phyloP scores from a whole-genome alignment of 257 asterid species.

The Echites panduratus region DNA sequence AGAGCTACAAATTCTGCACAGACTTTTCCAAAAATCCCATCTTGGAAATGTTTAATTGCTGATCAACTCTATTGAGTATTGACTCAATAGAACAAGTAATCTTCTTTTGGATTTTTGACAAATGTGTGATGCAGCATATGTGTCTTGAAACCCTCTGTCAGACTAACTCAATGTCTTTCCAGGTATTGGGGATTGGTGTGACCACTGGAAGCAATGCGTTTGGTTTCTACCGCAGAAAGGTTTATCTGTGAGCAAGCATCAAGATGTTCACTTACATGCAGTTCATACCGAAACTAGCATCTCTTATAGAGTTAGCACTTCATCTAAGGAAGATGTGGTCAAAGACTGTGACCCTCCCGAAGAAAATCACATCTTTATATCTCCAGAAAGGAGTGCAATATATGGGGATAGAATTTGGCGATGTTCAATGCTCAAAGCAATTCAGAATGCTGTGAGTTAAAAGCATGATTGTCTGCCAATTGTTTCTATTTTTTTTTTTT shows the following conservation, averaged over 20 bases:
- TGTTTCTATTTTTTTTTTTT: no score
- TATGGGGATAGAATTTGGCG: conserved; percentile 76
- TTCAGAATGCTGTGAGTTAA: conserved; percentile 62
- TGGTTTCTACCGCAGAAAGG: conserved; percentile 69
- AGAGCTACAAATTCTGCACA: background rate
- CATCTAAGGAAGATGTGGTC: conserved; percentile 26
- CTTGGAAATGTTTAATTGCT: background rate
- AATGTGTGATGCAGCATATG: no score
- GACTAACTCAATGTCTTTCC: conserved; percentile 19
- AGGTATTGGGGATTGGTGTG: conserved; percentile 78
- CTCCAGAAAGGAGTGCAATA: conserved; percentile 67
- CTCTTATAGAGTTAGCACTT: conserved; percentile 47
- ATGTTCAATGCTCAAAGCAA: conserved; percentile 54
- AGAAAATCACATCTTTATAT: conserved; percentile 45
- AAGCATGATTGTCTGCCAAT: no score
- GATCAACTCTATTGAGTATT: background rate
- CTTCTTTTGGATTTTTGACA: background rate
- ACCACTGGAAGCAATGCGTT: conserved; percentile 95
- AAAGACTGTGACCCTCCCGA: conserved; percentile 20
- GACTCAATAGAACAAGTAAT: background rate
- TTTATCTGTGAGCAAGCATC: conserved; percentile 47
- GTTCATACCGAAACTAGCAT: conserved; percentile 56
- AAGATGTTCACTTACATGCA: conserved; percentile 53
- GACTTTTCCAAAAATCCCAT: background rate
- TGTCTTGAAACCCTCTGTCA: background rate